Percentiles rank a stretch among this genome's conserved stretches.
These are phyloP conservation scores for Ceratobasidium papillatum DNA, from an alignment of 1,284 basidiomycete genomes.

Conservation along the genomic window DNA sequence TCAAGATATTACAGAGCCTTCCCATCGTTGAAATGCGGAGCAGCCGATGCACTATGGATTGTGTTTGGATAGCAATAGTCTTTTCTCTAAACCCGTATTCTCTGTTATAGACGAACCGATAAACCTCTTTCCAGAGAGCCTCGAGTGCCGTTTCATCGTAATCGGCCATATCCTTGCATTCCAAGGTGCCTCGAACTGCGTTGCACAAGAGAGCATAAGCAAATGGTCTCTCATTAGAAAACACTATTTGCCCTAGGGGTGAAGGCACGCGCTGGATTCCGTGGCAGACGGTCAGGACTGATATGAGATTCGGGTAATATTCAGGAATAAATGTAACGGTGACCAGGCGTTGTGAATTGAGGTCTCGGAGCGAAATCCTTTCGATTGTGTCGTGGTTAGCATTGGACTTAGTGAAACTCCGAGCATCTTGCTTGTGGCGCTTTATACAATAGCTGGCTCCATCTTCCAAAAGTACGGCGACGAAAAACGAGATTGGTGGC, in stretches of 20 bases:
- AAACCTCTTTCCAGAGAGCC: slow-evolving; percentile 20
- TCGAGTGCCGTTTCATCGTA: neutral
- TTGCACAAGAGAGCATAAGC: neutral
- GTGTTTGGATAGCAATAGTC: neutral
- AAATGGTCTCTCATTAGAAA: neutral
- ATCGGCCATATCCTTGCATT: neutral
- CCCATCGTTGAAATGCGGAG: neutral
- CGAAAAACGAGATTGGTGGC: neutral
- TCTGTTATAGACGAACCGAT: neutral
- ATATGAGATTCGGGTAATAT: neutral
- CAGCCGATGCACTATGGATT: neutral
- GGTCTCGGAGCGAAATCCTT: neutral
- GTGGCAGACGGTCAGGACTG: neutral
- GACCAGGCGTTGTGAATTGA: neutral
- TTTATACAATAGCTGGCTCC: neutral
- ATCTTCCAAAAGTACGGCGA: neutral
- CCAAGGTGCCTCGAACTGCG: neutral
- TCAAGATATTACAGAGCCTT: neutral
- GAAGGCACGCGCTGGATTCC: neutral
- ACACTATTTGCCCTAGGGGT: neutral
- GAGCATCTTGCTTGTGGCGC: neutral
- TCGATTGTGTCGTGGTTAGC: neutral
- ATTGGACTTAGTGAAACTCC: too few species aligned
- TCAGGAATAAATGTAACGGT: neutral
- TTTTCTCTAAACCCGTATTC: neutral